Evolutionary conservation across 73 alveolate species (phyloP).

Genomic region (Paramecium biaurelia): DNA sequence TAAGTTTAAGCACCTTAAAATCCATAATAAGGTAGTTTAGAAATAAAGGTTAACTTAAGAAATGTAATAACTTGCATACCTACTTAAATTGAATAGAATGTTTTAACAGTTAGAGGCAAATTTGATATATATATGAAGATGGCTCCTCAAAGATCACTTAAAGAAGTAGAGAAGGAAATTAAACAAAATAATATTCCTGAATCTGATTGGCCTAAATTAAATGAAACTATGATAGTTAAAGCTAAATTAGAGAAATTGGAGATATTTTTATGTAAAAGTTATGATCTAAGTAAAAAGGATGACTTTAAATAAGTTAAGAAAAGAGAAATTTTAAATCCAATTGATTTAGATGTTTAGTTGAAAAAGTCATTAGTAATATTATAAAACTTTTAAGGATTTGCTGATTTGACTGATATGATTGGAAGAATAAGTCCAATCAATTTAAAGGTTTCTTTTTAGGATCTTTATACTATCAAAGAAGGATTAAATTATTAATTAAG

Average conservation of each 20-base stretch:
- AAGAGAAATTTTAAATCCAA: constrained; percentile 11
- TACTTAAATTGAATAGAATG: constrained; percentile 28
- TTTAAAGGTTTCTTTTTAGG: constrained; percentile 34
- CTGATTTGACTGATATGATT: neutral
- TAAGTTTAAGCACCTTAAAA: neutral
- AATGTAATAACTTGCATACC: constrained; percentile 54
- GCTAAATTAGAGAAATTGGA: constrained; percentile 45
- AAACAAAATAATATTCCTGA: neutral
- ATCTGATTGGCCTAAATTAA: neutral
- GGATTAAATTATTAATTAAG: constrained; percentile 14
- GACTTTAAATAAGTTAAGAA: constrained; percentile 41
- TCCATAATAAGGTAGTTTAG: neutral
- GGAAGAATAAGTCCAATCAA: neutral
- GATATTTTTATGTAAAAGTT: constrained; percentile 22
- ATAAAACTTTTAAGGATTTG: neutral
- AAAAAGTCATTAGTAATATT: neutral
- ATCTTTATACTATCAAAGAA: neutral
- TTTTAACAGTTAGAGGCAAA: constrained; percentile 41
- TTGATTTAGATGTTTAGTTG: neutral
- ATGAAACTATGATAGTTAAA: neutral
- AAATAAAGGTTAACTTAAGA: neutral
- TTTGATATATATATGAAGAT: neutral
- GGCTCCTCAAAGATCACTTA: neutral
- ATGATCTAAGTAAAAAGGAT: constrained; percentile 39
- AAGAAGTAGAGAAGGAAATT: neutral